Conservation (phyloP, 1,139 yeast species). For the Yamadazyma triangularis region DNA sequence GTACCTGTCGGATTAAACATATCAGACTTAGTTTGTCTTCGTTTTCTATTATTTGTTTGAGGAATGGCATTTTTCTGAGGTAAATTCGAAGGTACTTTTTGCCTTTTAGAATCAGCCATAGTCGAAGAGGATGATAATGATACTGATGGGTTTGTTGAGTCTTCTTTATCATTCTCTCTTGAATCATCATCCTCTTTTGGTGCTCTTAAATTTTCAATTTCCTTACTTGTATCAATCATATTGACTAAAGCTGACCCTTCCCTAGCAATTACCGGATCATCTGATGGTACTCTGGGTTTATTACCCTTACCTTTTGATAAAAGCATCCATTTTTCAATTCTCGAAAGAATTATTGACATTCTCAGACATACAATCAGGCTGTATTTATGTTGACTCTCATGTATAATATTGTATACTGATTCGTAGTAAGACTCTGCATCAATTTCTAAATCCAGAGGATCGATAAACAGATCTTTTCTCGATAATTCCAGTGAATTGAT, state of each 20-base stretch:
- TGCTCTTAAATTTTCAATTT: conserved; percentile 39
- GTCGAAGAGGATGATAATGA: background rate
- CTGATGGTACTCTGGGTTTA: background rate
- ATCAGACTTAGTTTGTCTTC: too few species aligned
- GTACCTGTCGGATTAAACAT: too few species aligned
- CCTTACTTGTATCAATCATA: conserved; percentile 42
- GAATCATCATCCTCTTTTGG: conserved; percentile 20
- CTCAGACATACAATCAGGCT: conserved; percentile 37
- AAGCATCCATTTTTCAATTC: conserved; percentile 47
- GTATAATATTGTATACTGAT: conserved; percentile 21
- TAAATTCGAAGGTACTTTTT: background rate
- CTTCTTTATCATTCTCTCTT: background rate
- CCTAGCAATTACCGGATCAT: conserved; percentile 3
- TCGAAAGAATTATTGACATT: conserved; percentile 38
- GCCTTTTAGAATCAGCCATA: background rate
- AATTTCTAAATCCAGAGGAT: conserved; percentile 18
- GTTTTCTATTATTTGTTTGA: background rate
- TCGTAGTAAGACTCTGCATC: conserved; percentile 34
- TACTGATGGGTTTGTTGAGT: background rate
- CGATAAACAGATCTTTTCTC: conserved; percentile 6
- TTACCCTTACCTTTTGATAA: conserved; percentile 23
- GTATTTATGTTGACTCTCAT: conserved; percentile 17
- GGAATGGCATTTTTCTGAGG: background rate
- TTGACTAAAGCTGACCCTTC: conserved; percentile 28
- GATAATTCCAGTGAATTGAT: conserved; percentile 32